A percentile compares a stretch with the other conserved stretches of the same genome.
phyloP scores from a whole-genome alignment of 1,139 yeast species.

The Candida pseudoviswanathii region DNA sequence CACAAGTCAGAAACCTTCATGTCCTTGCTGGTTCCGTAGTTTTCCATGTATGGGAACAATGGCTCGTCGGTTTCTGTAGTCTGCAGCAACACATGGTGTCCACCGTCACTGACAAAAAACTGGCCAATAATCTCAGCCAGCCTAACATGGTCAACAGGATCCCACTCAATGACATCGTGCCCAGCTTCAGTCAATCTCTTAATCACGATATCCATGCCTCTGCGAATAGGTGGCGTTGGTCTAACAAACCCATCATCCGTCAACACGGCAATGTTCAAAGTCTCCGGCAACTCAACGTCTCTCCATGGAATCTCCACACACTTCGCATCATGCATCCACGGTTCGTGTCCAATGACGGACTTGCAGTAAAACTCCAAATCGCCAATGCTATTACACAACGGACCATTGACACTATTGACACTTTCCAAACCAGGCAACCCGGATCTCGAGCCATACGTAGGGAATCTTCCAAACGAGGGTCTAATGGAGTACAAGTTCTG shows the following conservation, averaged over 20 bases:
- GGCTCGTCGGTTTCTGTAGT: conserved; percentile 50
- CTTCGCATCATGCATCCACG: conserved; percentile 66
- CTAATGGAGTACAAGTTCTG: conserved; percentile 67
- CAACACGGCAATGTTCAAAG: conserved; percentile 38
- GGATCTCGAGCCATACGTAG: conserved; percentile 44
- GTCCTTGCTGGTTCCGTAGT: conserved; percentile 32
- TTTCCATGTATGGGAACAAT: conserved; percentile 35
- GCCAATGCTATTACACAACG: conserved; percentile 58
- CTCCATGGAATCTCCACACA: conserved; percentile 65
- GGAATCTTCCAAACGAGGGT: conserved; percentile 66
- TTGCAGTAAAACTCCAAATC: conserved; percentile 67
- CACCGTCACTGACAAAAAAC: conserved; percentile 51
- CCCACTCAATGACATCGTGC: conserved; percentile 43
- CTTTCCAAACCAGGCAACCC: conserved; percentile 61
- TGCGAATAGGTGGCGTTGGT: conserved; percentile 58
- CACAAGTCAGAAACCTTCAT: conserved; percentile 43
- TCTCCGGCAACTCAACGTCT: conserved; percentile 44
- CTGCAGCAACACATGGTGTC: conserved; percentile 33
- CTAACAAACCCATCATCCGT: conserved; percentile 39
- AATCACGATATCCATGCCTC: conserved; percentile 32
- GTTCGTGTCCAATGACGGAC: conserved; percentile 58
- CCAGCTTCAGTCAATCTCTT: conserved; percentile 31
- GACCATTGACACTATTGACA: conserved; percentile 62
- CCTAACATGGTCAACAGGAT: conserved; percentile 39
- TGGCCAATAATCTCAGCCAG: conserved; percentile 38